Base-by-base conservation (phyloP, 2,329 filamentous ascomycete genomes). In the Penicillium sp. region DNA sequence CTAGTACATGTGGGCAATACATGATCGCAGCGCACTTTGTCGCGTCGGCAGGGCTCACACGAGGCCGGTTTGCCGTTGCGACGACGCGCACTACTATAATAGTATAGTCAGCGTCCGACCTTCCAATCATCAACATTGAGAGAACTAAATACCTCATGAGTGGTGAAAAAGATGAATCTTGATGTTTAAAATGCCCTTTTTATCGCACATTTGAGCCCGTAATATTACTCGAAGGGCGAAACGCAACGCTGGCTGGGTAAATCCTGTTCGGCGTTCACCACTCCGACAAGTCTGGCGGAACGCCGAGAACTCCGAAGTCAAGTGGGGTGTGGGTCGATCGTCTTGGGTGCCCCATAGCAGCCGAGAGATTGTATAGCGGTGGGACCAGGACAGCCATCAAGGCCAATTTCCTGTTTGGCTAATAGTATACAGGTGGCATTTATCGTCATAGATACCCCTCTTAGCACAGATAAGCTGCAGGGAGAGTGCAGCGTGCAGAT, bases 21-120 rank as follows among this genome's bases (percentile, higher is more conserved):
- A 66, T 75, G 73, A 51, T 75, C 73, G 40, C 73, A 75, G 28
- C 71, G 69, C 43, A 74, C 71, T 62, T 75, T 74, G 43, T 71
- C 66, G 51, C 66, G 70, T 8, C 73, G 71, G 48, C 71, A 74
- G 22, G 71, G 73, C 66, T 75, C 73, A 49, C 72, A 75, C 22
- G 73, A 74, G 14, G 73, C 69, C 22, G 62, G 66, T 42, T 73
- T 73, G 10, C 73, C 72, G 60, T 75, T 75, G 6, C 69, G 68
- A 49, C 70, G 70, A 19, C 69, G 69, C 14, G 67, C 65, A 35
- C 55, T 68, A 56, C 40, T 64, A 35, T 64, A 35, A 30, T 16
- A 7, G 52, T 26, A 30, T 10, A 13, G 19, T 65, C 38, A 60
- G 58, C 40, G 14, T 49, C 11, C 6, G 37, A 16, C 5, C 11